Evolutionary conservation across 2,329 filamentous ascomycete genomes (phyloP).

Genomic region (Penicillium sp.): DNA sequence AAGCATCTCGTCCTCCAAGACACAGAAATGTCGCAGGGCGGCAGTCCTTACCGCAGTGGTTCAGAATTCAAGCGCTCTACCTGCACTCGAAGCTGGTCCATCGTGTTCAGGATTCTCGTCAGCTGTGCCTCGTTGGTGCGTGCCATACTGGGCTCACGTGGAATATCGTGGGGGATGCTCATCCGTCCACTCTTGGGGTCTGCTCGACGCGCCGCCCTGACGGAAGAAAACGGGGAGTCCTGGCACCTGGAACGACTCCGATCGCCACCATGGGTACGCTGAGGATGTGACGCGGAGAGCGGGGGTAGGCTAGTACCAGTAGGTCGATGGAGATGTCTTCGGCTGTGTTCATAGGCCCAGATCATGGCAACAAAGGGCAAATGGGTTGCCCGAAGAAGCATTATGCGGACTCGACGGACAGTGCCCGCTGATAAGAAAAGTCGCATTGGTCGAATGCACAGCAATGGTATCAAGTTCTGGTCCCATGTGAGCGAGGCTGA

Average conservation of each 20-base stretch:
- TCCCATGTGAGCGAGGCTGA: not conserved
- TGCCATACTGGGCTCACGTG: slow-evolving; percentile 18
- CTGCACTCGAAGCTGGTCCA: slow-evolving; percentile 32
- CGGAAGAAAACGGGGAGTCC: slow-evolving; percentile 20
- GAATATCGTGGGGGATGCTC: slow-evolving; percentile 20
- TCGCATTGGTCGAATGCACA: slow-evolving; percentile 52
- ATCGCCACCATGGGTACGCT: slow-evolving; percentile 18
- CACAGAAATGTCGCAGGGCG: not conserved
- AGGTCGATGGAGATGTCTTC: slow-evolving; percentile 13
- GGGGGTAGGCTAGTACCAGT: slow-evolving; percentile 17
- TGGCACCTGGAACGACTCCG: slow-evolving; percentile 21
- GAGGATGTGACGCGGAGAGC: slow-evolving; percentile 16
- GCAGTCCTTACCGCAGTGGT: slow-evolving; percentile 18
- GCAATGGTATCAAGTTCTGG: slow-evolving; percentile 55
- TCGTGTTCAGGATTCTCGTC: slow-evolving; percentile 29
- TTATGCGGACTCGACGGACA: slow-evolving; percentile 51
- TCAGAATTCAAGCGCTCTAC: slow-evolving; percentile 30
- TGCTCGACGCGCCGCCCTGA: slow-evolving; percentile 18
- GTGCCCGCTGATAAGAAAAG: slow-evolving; percentile 51
- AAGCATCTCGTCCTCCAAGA: not conserved
- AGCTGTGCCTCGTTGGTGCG: slow-evolving; percentile 22
- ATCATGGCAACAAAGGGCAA: slow-evolving; percentile 53
- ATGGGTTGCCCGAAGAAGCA: slow-evolving; percentile 55
- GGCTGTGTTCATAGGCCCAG: slow-evolving; percentile 47
- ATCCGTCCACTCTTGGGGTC: slow-evolving; percentile 17